Evolutionary conservation across 225 moss, liverwort and hornwort genomes (phyloP), one percentile per base, ranked within the genome.

Genomic region (Sphagnum tenellum): DNA sequence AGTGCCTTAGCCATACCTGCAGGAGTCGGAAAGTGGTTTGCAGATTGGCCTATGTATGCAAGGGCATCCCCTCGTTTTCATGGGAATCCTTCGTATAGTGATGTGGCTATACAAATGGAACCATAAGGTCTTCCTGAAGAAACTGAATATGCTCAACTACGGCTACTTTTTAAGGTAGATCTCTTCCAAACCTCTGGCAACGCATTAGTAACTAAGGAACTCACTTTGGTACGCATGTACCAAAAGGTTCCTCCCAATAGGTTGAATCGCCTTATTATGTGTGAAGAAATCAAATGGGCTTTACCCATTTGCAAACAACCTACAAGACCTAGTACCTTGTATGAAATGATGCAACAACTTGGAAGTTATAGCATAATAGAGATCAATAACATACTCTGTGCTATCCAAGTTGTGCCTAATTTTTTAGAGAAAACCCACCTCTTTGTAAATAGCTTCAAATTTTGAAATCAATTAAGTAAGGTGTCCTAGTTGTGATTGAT

Each of bases 41-140:
- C 29, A 13, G 55, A 66, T 56, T 66, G 66, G 66, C 66, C 66
- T 4, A 55, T 66, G 55, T 66, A 66, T 56, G 55, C 9, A 4
- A 53, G 66, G 46, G 66, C 66, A 9, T n/a, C 11, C 55, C 11
- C 13, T 12, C 3, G 46, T 55, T 66, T 66, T 50, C 55, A 66
- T 50, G 55, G 55, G 3, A 4, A 44, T 3, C 29, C 66, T 14
- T 66, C 3, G 53, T 66, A 29, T 46, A 55, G 55, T 11, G 55
- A 66, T 53, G 66, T 66, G 8, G 46, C 29, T 10, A 7, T 66
- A 7, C 66, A 66, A 55, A 55, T 66, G 55, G 66, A 66, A 56
- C 9, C 29, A n/a, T 3, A 8, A 56, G 66, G 66, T 4, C 5
- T n/a, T 8, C n/a, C n/a, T 4, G 54, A 66, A 45, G 46, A 45